Evolutionary conservation across 495 filamentous ascomycete genomes (phyloP), one percentile per base, ranked within the genome.

Genomic region (Podospora anserina): DNA sequence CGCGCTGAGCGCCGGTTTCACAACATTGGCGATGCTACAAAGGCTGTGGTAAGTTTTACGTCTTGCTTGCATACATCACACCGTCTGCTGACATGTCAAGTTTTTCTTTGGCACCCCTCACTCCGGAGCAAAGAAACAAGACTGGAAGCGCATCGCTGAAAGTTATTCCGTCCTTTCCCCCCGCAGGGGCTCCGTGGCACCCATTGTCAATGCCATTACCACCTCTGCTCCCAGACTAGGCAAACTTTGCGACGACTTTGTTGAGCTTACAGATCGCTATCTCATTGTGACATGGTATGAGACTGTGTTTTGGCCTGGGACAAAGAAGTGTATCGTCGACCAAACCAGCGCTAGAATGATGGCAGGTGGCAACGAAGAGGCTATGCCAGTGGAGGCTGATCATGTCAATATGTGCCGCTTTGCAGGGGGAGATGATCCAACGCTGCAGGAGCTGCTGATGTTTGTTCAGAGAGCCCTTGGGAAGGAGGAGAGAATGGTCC

Each of bases 41-140:
- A 30, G 5, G 59, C 61, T 4, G 11, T 71, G 34, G 70, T 71
- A 60, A 59, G 70, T 66, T 23, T 23, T 23, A 23, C 23, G 23
- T 23, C 23, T 1, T 7, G 30, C 30, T 5, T 32, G 32, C 39
- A 49, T 13, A 11, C 39, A 11, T 16, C 19, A 53, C 11, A 16
- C 26, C 3, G 2, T 26, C 18, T 64, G 49, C 63, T 64, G 26
- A 65, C 54, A 59, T 32, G 3, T 34, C 20, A 49, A 27, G 23
- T 59, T 72, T 18, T 69, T 72, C 64, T 72, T 68, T 65, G 64
- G 70, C n/a, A 69, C 67, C 9, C 70, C 70, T 19, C 66, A 72
- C 64, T 27, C 34, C 59, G 67, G 67, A 49, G 7, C 70, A 13
- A 18, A 67, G 54, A 56, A 65, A 26, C n/a, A 67, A 23, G 15